Conservation (phyloP, 306 rosid species). For the Prunus dulcis region DNA sequence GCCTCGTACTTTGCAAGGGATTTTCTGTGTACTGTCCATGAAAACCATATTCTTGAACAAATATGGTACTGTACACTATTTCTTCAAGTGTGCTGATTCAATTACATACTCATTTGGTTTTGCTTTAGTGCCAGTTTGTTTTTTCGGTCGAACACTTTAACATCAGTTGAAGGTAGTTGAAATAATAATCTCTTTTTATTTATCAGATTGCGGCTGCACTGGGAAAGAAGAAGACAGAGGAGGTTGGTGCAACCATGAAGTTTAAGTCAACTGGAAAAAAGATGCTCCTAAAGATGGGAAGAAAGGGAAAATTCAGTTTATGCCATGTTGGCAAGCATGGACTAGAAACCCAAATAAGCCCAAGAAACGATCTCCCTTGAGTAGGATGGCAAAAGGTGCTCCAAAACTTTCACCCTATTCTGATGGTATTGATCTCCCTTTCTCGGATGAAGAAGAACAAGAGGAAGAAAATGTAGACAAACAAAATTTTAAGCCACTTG, state of each 20-base stretch:
- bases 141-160: too few relatives aligned
- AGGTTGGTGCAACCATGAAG: constrained; percentile 21
- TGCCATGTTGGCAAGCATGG: constrained; percentile 40
- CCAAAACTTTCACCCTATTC: constrained; percentile 44
- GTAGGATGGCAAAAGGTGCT: constrained; percentile 37
- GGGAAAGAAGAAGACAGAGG: constrained; percentile 26
- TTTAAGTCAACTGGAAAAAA: constrained; percentile 4
- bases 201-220: constrained; percentile 9
- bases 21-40: too few relatives aligned
- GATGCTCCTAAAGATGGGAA: constrained; percentile 18
- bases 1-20: not conserved
- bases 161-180: not conserved
- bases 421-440: constrained; percentile 59
- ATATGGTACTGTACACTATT: too few relatives aligned
- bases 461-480: constrained; percentile 28
- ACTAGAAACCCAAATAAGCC: constrained; percentile 43
- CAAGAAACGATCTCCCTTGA: constrained; percentile 35
- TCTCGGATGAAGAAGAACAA: constrained; percentile 59
- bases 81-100: not conserved
- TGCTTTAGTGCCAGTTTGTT: too few relatives aligned
- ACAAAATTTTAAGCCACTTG: constrained; percentile 32
- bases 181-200: too few relatives aligned
- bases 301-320: constrained; percentile 23
- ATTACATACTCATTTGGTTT: not conserved
- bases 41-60: not conserved